These are phyloP conservation scores for Coemansia sp. DNA, from an alignment of 192 early-diverging fungal genomes.

Conservation along the genomic window DNA sequence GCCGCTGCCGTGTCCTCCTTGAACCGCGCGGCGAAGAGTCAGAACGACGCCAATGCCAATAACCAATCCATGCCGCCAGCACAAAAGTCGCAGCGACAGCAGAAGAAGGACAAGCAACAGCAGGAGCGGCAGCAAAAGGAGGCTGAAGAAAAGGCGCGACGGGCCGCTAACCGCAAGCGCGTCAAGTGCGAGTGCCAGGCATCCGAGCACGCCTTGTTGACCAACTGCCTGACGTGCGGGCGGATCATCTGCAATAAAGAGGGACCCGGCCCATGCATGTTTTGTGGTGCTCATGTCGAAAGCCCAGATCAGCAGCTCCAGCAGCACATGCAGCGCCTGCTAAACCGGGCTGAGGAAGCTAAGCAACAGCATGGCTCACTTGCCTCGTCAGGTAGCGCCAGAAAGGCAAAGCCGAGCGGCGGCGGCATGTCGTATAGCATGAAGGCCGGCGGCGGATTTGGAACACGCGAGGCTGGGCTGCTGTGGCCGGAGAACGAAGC, in stretches of 20 bases:
- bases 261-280: constrained; percentile 55
- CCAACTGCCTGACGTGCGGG: constrained; percentile 56
- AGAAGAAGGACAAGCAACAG: constrained; percentile 32
- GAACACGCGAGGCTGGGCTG: constrained; percentile 5
- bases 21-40: background rate
- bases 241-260: constrained; percentile 55
- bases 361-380: background rate
- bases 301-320: constrained; percentile 48
- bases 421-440: constrained; percentile 21
- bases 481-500: constrained; percentile 16
- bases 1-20: background rate
- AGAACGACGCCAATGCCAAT: background rate
- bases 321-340: constrained; percentile 39
- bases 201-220: constrained; percentile 43
- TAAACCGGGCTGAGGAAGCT: constrained; percentile 11
- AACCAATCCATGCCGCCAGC: background rate
- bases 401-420: background rate
- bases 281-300: constrained; percentile 45
- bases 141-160: constrained; percentile 14
- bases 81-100: constrained; percentile 39
- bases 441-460: constrained; percentile 31
- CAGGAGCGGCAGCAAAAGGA: constrained; percentile 13
- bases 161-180: constrained; percentile 32
- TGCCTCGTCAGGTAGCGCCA: background rate
- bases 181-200: constrained; percentile 52